Percentiles rank a stretch among this genome's conserved stretches.
Conservation (phyloP, 208 protist species). For the Porcisia hertigi region DNA sequence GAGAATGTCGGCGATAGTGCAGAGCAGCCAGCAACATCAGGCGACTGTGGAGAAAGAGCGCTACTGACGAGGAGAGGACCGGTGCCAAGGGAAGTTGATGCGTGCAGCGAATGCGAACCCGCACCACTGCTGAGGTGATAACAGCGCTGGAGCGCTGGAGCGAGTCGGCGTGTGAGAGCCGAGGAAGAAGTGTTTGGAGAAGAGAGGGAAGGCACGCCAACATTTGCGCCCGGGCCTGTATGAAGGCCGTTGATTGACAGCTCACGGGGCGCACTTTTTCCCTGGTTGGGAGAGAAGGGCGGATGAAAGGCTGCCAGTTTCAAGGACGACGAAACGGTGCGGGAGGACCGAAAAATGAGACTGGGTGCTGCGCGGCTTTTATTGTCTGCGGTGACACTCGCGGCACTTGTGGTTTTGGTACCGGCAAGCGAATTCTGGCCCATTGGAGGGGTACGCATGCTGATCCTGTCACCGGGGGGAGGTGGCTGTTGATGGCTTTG, state of each 20-base stretch:
- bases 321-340: slow-evolving; percentile 19
- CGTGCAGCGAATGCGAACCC: not conserved
- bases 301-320: slow-evolving; percentile 13
- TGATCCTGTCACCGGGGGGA: not conserved
- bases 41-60: not conserved
- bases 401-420: not conserved
- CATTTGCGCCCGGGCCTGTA: not conserved
- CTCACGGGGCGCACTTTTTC: not conserved
- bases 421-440: not conserved
- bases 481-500: not conserved
- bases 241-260: not conserved
- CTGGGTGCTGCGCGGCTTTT: slow-evolving; percentile 19
- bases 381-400: not conserved
- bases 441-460: not conserved
- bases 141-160: slow-evolving; percentile 5
- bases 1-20: not conserved
- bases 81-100: not conserved
- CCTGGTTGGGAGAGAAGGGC: not conserved
- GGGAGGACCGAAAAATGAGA: slow-evolving; percentile 30
- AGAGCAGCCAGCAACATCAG: not conserved
- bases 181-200: not conserved
- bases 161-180: not conserved
- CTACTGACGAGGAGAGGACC: not conserved
- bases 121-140: not conserved
- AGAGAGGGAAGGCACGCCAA: not conserved